phyloP scores from a whole-genome alignment of 108 stramenopile species.

The Nitzschia inconspicua region DNA sequence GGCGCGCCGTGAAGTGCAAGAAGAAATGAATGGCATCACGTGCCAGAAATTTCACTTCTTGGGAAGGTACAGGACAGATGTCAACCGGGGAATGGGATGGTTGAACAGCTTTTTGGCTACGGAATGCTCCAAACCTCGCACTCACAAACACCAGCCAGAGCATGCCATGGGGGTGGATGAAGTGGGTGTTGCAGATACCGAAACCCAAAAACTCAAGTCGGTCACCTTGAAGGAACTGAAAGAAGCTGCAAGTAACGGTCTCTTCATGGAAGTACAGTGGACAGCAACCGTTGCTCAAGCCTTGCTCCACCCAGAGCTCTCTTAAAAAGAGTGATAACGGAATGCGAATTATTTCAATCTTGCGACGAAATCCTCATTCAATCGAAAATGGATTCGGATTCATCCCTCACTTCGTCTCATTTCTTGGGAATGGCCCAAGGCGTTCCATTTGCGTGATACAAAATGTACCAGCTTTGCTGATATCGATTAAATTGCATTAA shows the following conservation, averaged over 20 bases:
- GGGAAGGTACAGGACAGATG: constrained; percentile 75
- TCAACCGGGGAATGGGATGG: constrained; percentile 85
- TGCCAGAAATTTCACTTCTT: constrained; percentile 51
- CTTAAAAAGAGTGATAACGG: too few species aligned
- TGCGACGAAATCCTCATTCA: too few species aligned
- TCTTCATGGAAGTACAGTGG: constrained; percentile 84
- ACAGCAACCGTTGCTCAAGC: constrained; percentile 74
- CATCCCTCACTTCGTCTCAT: too few species aligned
- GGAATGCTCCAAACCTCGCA: constrained; percentile 33
- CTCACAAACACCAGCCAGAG: constrained; percentile 1
- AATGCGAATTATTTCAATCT: too few species aligned
- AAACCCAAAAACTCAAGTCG: constrained; percentile 46
- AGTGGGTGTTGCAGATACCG: constrained; percentile 73
- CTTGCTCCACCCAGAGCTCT: constrained; percentile 38
- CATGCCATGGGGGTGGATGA: constrained; percentile 12
- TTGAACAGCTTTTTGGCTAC: constrained; percentile 54
- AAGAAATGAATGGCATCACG: constrained; percentile 57
- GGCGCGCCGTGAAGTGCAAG: constrained; percentile 64
- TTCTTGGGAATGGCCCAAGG: too few species aligned
- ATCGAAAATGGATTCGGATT: too few species aligned
- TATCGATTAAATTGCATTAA: too few species aligned
- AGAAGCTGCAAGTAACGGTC: constrained; percentile 40
- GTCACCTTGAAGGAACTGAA: constrained; percentile 47
- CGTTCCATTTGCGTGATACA: too few species aligned
- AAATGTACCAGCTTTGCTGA: too few species aligned